Conservation (phyloP, 1,284 basidiomycete genomes). For the Papiliotrema fonsecae region DNA sequence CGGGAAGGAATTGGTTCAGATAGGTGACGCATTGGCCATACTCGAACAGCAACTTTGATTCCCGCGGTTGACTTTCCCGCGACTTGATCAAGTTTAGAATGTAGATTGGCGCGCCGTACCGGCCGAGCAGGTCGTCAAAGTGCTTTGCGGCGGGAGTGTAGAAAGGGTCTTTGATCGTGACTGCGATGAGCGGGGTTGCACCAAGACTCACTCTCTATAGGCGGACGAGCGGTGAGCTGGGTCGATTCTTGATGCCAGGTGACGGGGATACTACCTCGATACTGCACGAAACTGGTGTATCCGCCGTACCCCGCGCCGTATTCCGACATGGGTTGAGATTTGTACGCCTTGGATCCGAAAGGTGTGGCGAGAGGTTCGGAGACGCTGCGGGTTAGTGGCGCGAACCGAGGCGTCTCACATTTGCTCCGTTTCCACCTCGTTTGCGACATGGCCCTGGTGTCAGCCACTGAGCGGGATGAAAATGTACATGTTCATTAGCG, state of each 20-base stretch:
- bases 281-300: slow-evolving; percentile 95
- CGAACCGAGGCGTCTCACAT: slow-evolving; percentile 51
- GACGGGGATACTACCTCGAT: slow-evolving; percentile 90
- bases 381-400: slow-evolving; percentile 51
- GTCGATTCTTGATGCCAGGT: slow-evolving; percentile 95
- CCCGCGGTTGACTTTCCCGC: slow-evolving; percentile 65
- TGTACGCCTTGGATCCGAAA: slow-evolving; percentile 60
- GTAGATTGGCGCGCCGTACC: slow-evolving; percentile 86
- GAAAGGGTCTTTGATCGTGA: slow-evolving; percentile 92
- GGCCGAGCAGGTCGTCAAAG: slow-evolving; percentile 84
- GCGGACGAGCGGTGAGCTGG: slow-evolving; percentile 59
- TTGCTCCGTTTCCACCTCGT: slow-evolving; percentile 99
- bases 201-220: slow-evolving; percentile 2
- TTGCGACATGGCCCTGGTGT: slow-evolving; percentile 86
- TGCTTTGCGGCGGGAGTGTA: slow-evolving; percentile 89
- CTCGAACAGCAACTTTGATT: slow-evolving; percentile 87
- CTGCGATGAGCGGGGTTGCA: slow-evolving; percentile 48
- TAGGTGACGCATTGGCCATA: slow-evolving; percentile 90
- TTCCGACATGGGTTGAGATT: slow-evolving; percentile 16
- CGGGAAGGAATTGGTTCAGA: slow-evolving; percentile 90
- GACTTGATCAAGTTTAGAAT: slow-evolving; percentile 96
- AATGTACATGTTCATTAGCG: slow-evolving; percentile 63
- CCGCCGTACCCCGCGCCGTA: slow-evolving; percentile 53
- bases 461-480: background rate
- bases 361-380: slow-evolving; percentile 89